phyloP scores from a whole-genome alignment of 257 asterid genomes.

The Solanum piurae region DNA sequence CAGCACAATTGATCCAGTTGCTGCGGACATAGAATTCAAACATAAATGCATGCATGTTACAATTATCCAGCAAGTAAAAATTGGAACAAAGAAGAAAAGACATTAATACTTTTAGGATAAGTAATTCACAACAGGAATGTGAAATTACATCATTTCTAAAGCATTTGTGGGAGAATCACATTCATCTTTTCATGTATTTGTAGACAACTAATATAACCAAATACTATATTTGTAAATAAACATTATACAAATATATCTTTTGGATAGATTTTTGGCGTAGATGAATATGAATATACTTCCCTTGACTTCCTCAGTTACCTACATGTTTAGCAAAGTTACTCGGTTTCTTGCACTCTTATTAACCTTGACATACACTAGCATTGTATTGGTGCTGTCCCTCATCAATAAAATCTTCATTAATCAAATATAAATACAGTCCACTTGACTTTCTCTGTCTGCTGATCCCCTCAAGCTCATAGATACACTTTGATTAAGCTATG shows the following conservation, averaged over 20 bases:
- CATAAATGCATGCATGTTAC: not conserved
- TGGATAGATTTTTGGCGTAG: not conserved
- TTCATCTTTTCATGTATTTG: not conserved
- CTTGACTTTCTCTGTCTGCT: not conserved
- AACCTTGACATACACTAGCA: not conserved
- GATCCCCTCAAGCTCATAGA: not conserved
- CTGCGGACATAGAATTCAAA: constrained; percentile 1
- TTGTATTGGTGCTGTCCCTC: not conserved
- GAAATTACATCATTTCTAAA: not conserved
- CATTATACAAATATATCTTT: not conserved
- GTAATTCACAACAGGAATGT: not conserved
- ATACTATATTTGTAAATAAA: not conserved
- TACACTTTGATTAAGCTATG: not conserved
- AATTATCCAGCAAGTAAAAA: not conserved
- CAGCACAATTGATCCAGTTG: constrained; percentile 18
- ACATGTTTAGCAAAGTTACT: not conserved
- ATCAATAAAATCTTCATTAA: not conserved
- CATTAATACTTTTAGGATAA: not conserved
- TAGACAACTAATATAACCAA: not conserved
- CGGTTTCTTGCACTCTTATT: not conserved
- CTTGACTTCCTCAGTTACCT: not conserved
- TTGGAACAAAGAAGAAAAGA: not conserved
- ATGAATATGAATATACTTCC: not conserved
- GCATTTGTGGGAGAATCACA: not conserved
- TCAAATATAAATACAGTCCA: not conserved